These are phyloP conservation scores for Nigrospora sphaerica DNA, from an alignment of 2,329 filamentous ascomycete genomes.

Conservation along the genomic window DNA sequence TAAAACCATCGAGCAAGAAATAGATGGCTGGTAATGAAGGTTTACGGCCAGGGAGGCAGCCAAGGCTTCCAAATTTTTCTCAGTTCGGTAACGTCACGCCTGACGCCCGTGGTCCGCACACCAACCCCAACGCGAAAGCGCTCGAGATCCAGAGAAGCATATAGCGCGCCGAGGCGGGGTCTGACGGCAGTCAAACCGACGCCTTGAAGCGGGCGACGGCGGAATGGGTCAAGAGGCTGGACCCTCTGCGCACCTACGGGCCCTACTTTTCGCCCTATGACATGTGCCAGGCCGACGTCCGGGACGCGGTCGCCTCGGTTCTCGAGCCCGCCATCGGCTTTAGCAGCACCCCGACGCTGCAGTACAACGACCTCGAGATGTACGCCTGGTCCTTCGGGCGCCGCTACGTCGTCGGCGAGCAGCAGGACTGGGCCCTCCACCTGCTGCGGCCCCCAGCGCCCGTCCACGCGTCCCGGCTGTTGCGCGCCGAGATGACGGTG, in stretches of 20 bases:
- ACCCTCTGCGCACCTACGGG: not conserved
- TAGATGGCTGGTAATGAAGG: no score
- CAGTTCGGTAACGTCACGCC: not conserved
- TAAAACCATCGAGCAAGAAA: no score
- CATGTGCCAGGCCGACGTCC: not conserved
- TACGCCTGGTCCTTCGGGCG: conserved; percentile 18
- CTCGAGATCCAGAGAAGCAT: not conserved
- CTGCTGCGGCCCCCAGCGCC: conserved; percentile 9
- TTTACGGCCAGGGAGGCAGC: no score
- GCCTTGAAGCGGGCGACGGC: not conserved
- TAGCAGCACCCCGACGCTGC: conserved; percentile 13
- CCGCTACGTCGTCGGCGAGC: conserved; percentile 15
- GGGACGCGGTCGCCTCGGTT: conserved; percentile 14
- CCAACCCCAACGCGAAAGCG: not conserved
- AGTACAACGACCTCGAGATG: conserved; percentile 14
- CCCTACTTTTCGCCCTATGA: not conserved
- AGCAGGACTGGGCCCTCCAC: conserved; percentile 9
- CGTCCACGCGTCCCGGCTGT: conserved; percentile 8
- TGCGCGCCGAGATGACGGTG: conserved; percentile 8
- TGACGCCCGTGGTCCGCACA: not conserved
- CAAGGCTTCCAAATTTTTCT: no score
- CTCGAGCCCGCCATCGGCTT: conserved; percentile 8
- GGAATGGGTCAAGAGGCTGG: not conserved
- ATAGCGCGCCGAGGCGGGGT: not conserved
- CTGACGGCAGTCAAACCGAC: not conserved